Evolutionary conservation across 345 rosid species (phyloP).

Genomic region (Lenwebbia sp.): DNA sequence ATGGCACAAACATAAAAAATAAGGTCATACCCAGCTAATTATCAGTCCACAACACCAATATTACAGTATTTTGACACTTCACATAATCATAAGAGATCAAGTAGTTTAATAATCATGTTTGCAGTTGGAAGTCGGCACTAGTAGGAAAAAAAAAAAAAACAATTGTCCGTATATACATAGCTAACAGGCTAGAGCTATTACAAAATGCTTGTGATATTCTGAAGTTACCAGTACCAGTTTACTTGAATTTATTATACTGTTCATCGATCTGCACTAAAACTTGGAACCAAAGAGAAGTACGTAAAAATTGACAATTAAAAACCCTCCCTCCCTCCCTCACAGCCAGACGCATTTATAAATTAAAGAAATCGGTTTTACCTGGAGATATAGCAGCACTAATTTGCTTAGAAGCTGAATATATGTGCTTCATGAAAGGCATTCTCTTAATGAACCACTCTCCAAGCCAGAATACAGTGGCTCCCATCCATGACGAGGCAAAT

Average conservation of each 20-base stretch:
- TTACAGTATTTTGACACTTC: background rate
- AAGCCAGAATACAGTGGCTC: slow-evolving; percentile 64
- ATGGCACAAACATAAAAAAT: background rate
- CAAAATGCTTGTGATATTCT: background rate
- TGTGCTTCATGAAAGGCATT: slow-evolving; percentile 72
- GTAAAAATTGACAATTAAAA: background rate
- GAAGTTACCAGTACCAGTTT: background rate
- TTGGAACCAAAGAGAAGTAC: background rate
- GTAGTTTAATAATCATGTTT: background rate
- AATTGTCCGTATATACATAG: background rate
- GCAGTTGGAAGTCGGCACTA: background rate
- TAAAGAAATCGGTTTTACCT: slow-evolving; percentile 22
- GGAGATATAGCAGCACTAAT: slow-evolving; percentile 79
- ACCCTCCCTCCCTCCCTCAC: background rate
- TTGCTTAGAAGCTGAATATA: slow-evolving; percentile 81
- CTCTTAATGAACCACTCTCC: slow-evolving; percentile 81
- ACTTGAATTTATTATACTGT: background rate
- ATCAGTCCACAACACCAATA: background rate
- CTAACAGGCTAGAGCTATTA: background rate
- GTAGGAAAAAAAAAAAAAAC: background rate
- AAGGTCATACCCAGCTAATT: background rate
- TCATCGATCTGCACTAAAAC: background rate
- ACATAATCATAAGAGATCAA: background rate
- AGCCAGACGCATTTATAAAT: background rate
- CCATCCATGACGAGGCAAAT: slow-evolving; percentile 86